Evolutionary conservation across 2,329 filamentous ascomycete genomes (phyloP).

Genomic region (Nigrospora sphaerica): DNA sequence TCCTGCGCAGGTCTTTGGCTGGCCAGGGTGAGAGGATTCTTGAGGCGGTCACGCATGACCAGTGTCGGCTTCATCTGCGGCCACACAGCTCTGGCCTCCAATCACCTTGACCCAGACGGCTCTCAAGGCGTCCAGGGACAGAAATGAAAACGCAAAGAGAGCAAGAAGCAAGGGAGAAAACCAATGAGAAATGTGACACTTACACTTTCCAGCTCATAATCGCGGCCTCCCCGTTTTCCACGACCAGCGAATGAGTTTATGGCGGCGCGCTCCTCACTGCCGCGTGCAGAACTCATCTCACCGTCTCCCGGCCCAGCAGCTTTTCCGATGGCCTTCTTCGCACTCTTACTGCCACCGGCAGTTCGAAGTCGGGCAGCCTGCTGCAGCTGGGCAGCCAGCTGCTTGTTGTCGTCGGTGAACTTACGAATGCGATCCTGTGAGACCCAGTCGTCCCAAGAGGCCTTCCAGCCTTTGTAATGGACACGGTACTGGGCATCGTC

Average conservation of each 20-base stretch:
- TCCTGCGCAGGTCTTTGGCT: no score
- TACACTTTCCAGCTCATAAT: conserved; percentile 79
- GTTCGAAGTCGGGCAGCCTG: conserved; percentile 34
- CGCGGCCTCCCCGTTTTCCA: conserved; percentile 67
- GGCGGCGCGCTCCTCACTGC: conserved; percentile 70
- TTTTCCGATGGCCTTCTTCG: conserved; percentile 42
- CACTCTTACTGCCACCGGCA: conserved; percentile 24
- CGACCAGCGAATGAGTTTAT: conserved; percentile 53
- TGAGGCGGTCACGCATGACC: no score
- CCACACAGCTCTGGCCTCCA: no score
- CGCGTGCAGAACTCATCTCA: conserved; percentile 58
- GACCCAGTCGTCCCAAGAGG: conserved; percentile 99
- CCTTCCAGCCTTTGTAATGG: conserved; percentile 99
- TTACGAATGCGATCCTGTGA: conserved; percentile 88
- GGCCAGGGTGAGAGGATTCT: no score
- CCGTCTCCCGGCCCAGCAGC: conserved; percentile 38
- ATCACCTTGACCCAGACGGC: no score
- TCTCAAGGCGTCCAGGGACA: no score
- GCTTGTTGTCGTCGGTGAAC: conserved; percentile 89
- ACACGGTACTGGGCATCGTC: conserved; percentile 80
- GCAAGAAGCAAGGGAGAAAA: conserved; percentile 8
- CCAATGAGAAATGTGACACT: conserved; percentile 26
- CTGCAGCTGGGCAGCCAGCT: conserved; percentile 69
- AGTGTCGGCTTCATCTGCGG: no score
- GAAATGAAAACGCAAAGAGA: no score